These are phyloP conservation scores for Platanthera guangdongensis DNA, from an alignment of 106 monocot species.

Conservation along the genomic window DNA sequence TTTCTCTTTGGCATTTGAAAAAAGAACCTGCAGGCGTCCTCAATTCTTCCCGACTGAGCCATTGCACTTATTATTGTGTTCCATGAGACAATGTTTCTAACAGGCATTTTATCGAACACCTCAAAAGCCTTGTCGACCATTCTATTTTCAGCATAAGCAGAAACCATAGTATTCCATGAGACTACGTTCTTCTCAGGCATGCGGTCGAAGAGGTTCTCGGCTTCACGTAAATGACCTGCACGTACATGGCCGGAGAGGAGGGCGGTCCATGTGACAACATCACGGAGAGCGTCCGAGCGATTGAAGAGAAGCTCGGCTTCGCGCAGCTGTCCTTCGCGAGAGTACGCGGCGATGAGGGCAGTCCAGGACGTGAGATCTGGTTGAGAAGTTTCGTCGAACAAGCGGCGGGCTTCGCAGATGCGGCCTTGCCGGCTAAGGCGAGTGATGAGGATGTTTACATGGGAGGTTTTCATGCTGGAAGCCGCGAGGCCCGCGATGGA, in stretches of 20 bases:
- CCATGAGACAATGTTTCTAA: constrained; percentile 43
- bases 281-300: constrained; percentile 27
- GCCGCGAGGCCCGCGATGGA: background rate
- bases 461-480: background rate
- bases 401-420: constrained; percentile 31
- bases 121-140: constrained; percentile 17
- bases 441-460: constrained; percentile 32
- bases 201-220: constrained; percentile 29
- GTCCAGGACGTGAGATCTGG: constrained; percentile 61
- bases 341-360: constrained; percentile 43
- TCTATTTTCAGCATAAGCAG: constrained; percentile 20
- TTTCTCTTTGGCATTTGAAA: constrained; percentile 29
- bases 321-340: constrained; percentile 33
- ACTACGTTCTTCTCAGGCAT: constrained; percentile 62
- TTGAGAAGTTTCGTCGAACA: constrained; percentile 48
- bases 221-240: constrained; percentile 21
- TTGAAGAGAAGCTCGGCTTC: constrained; percentile 57
- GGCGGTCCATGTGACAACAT: constrained; percentile 73
- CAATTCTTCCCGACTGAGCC: constrained; percentile 17
- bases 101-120: constrained; percentile 36
- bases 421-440: constrained; percentile 26
- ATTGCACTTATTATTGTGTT: constrained; percentile 45
- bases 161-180: constrained; percentile 51
- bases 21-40: constrained; percentile 28
- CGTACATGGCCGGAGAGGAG: constrained; percentile 45